Conservation (phyloP, 2,329 filamentous ascomycete genomes). For the Epichloe festucae region DNA sequence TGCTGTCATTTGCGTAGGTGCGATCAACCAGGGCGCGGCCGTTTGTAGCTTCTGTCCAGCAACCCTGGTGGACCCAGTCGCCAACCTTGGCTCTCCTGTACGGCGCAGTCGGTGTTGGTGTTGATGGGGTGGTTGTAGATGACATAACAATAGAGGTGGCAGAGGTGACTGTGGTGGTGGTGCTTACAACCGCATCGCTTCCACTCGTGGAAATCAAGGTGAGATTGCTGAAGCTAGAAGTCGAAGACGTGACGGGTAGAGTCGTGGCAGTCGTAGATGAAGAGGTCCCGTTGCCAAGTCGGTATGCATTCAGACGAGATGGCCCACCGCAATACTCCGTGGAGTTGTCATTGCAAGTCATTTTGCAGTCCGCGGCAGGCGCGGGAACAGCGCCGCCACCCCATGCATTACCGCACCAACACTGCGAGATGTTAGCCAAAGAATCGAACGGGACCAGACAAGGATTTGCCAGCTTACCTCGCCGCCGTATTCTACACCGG, state of each 20-base stretch:
- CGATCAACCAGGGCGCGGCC: slow-evolving; percentile 18
- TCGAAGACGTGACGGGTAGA: slow-evolving; percentile 13
- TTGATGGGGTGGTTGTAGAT: slow-evolving; percentile 8
- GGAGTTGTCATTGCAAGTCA: slow-evolving; percentile 23
- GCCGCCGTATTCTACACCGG: slow-evolving; percentile 26
- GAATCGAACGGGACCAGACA: background rate
- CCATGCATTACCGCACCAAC: slow-evolving; percentile 23
- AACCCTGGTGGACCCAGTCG: slow-evolving; percentile 22
- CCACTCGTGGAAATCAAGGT: background rate
- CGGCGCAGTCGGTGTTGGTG: slow-evolving; percentile 12
- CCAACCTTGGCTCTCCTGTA: slow-evolving; percentile 14
- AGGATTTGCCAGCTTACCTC: slow-evolving; percentile 14
- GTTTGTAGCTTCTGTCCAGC: slow-evolving; percentile 22
- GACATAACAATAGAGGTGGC: slow-evolving; percentile 2
- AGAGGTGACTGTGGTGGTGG: slow-evolving; percentile 10
- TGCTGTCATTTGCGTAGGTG: slow-evolving; percentile 15
- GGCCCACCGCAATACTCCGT: slow-evolving; percentile 25
- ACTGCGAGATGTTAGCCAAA: slow-evolving; percentile 11
- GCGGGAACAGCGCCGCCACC: slow-evolving; percentile 16
- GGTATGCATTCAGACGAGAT: slow-evolving; percentile 23
- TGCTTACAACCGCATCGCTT: background rate
- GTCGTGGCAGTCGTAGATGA: slow-evolving; percentile 12
- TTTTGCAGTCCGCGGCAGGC: slow-evolving; percentile 18
- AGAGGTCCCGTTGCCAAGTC: slow-evolving; percentile 13
- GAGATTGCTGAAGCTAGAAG: background rate